These are phyloP conservation scores for Neurospora tetrasperma DNA, from an alignment of 495 filamentous ascomycete species.

Conservation along the genomic window DNA sequence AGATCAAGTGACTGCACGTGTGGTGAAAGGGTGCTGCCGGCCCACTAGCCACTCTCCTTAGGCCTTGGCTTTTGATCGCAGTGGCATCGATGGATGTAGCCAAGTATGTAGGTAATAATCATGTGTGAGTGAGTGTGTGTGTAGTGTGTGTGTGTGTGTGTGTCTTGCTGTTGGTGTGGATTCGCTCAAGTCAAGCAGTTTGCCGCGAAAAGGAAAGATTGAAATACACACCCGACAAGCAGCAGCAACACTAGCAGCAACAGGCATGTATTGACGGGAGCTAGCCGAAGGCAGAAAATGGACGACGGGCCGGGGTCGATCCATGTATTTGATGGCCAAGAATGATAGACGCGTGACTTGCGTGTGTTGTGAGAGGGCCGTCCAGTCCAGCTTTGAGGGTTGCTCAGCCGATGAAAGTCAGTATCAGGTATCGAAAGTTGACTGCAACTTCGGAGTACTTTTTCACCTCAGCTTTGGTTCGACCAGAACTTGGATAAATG, in stretches of 20 bases:
- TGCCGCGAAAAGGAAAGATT: background rate
- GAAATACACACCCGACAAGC: background rate
- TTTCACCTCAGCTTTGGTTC: background rate
- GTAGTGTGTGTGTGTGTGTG: background rate
- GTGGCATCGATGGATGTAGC: background rate
- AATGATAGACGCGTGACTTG: background rate
- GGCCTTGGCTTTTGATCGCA: background rate
- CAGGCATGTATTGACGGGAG: background rate
- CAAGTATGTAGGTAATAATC: background rate
- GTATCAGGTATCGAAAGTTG: background rate
- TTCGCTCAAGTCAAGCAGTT: background rate
- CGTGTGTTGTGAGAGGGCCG: background rate
- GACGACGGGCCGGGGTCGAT: background rate
- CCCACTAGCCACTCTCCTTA: background rate
- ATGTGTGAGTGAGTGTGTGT: background rate
- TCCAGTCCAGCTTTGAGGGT: background rate
- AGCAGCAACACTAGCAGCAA: background rate
- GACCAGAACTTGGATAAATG: background rate
- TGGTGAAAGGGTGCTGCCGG: constrained; percentile 7
- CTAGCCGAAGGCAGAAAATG: background rate
- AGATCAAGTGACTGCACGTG: constrained; percentile 24
- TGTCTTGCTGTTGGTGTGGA: background rate
- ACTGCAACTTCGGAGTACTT: background rate
- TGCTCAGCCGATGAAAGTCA: background rate
- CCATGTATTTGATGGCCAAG: background rate